A percentile compares a stretch with the other conserved stretches of the same genome.
Evolutionary conservation across 2,329 filamentous ascomycete genomes (phyloP).

Genomic region (Aspergillus tamarii): DNA sequence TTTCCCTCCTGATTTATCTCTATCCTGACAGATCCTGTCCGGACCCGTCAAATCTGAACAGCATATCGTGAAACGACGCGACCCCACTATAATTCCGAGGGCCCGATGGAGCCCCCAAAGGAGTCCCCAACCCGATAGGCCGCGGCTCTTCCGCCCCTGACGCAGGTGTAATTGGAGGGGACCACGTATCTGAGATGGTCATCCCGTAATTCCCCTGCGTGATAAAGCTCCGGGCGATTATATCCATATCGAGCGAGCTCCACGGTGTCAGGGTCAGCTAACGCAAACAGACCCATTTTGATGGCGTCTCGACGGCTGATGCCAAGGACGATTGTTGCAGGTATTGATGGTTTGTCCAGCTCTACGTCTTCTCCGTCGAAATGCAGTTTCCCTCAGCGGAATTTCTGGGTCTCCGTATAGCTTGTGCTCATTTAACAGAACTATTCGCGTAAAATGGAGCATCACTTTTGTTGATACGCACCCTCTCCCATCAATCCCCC

Average conservation of each 20-base stretch:
- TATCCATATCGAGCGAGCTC: slow-evolving; percentile 48
- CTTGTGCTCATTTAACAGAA: no score
- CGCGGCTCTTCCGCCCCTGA: neutral
- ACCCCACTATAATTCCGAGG: neutral
- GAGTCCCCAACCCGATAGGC: neutral
- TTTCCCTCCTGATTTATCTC: neutral
- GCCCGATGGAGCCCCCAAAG: neutral
- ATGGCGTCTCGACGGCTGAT: neutral
- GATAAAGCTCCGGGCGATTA: slow-evolving; percentile 48
- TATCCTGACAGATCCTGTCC: slow-evolving; percentile 15
- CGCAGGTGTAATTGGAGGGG: neutral
- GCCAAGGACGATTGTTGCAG: no score
- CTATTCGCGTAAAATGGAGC: no score
- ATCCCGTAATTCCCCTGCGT: slow-evolving; percentile 16
- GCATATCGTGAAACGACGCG: slow-evolving; percentile 28
- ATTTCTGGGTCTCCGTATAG: no score
- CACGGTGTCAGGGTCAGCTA: slow-evolving; percentile 29
- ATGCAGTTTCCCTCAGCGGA: no score
- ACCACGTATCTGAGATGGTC: slow-evolving; percentile 11
- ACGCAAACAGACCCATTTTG: neutral
- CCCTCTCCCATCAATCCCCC: no score
- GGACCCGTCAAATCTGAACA: slow-evolving; percentile 40
- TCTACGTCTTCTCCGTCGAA: no score
- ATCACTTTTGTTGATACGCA: no score
- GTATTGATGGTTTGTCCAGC: no score